These are phyloP conservation scores for Agaricus blazei DNA, from an alignment of 768 basidiomycete species.

Conservation along the genomic window DNA sequence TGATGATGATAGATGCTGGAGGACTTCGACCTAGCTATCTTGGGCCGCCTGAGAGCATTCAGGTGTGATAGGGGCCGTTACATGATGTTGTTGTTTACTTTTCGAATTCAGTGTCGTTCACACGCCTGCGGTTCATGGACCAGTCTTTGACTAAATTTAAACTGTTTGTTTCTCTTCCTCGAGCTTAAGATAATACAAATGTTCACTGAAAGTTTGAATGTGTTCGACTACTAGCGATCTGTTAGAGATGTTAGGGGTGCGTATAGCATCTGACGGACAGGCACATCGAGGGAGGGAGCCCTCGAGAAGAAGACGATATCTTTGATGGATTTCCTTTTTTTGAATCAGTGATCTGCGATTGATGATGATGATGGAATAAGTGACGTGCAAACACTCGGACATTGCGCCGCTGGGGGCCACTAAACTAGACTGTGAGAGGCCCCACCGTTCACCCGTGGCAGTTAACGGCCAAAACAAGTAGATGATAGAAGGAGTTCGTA, in stretches of 20 bases:
- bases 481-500: too few relatives aligned
- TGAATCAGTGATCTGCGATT: too few relatives aligned
- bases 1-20: slow-evolving; percentile 41
- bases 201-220: too few relatives aligned
- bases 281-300: too few relatives aligned
- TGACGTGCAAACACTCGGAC: background rate
- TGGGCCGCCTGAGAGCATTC: slow-evolving; percentile 56
- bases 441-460: too few relatives aligned
- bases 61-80: slow-evolving; percentile 11
- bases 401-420: background rate
- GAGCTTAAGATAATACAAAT: background rate
- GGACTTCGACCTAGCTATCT: slow-evolving; percentile 52
- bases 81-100: background rate
- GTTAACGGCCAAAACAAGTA: too few relatives aligned
- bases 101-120: background rate
- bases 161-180: background rate
- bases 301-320: background rate
- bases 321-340: background rate
- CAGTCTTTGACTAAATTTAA: too few relatives aligned
- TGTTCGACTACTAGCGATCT: too few relatives aligned
- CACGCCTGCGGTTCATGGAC: background rate
- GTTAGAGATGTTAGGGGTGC: too few relatives aligned
- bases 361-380: background rate
- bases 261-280: too few relatives aligned
- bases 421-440: background rate